Conservation (phyloP, 805 yeast species). For the Candida yuanshanica region DNA sequence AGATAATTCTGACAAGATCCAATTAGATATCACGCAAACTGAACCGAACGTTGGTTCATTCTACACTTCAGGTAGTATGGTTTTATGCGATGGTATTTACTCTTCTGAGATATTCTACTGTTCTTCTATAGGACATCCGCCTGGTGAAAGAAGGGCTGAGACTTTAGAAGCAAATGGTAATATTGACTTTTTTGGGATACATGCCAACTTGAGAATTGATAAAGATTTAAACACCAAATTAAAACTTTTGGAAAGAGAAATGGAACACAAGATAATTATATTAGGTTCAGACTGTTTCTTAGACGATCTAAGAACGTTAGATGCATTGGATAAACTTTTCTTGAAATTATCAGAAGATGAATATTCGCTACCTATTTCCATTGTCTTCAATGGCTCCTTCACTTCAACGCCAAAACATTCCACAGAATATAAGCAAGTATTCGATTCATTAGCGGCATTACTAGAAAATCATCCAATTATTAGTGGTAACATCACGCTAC, state of each 20-base stretch:
- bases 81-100: constrained; percentile 82
- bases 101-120: constrained; percentile 67
- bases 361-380: constrained; percentile 50
- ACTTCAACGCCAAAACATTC: constrained; percentile 57
- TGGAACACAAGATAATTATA: constrained; percentile 57
- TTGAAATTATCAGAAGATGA: constrained; percentile 44
- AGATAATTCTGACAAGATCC: constrained; percentile 70
- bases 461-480: constrained; percentile 55
- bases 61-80: constrained; percentile 68
- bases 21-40: constrained; percentile 55
- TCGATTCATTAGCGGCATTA: constrained; percentile 68
- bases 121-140: constrained; percentile 77
- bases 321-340: constrained; percentile 63
- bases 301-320: constrained; percentile 52
- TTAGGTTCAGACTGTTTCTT: constrained; percentile 72
- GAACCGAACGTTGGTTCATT: constrained; percentile 59
- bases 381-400: constrained; percentile 84
- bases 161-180: constrained; percentile 73
- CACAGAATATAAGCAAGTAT: constrained; percentile 54
- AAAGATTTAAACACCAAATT: constrained; percentile 50
- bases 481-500: constrained; percentile 46
- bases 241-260: constrained; percentile 48
- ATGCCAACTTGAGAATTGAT: constrained; percentile 54
- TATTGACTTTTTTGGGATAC: constrained; percentile 59
- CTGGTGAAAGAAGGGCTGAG: constrained; percentile 67